phyloP scores from a whole-genome alignment of 805 yeast genomes.

The Dipodascus albidus region DNA sequence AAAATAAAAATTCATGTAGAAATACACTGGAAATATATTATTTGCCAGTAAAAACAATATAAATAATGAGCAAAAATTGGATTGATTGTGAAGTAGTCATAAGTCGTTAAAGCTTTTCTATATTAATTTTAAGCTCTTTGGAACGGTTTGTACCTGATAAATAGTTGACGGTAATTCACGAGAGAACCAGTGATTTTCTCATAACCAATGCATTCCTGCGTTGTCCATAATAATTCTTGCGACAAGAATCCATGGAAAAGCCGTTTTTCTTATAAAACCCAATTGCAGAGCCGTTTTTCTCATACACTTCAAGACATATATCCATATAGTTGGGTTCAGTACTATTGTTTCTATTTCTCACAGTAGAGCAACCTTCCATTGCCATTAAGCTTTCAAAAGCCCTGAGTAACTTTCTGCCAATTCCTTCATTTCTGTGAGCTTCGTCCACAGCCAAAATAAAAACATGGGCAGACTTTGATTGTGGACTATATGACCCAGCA shows the following conservation, averaged over 20 bases:
- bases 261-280: background rate
- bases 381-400: background rate
- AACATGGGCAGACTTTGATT: background rate
- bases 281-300: background rate
- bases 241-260: background rate
- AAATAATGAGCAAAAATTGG: no score
- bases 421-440: background rate
- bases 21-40: no score
- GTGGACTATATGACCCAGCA: slow-evolving; percentile 5
- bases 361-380: no score
- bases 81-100: no score
- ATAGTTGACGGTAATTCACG: no score
- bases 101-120: no score
- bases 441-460: background rate
- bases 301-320: background rate
- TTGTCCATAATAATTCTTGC: background rate
- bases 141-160: no score
- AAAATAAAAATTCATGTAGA: no score
- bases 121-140: no score
- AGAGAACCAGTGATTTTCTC: background rate
- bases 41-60: no score
- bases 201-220: background rate
- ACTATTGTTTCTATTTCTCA: no score
- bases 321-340: no score
- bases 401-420: background rate